phyloP scores from a whole-genome alignment of 306 rosid genomes.

The Sicyos baderoa region DNA sequence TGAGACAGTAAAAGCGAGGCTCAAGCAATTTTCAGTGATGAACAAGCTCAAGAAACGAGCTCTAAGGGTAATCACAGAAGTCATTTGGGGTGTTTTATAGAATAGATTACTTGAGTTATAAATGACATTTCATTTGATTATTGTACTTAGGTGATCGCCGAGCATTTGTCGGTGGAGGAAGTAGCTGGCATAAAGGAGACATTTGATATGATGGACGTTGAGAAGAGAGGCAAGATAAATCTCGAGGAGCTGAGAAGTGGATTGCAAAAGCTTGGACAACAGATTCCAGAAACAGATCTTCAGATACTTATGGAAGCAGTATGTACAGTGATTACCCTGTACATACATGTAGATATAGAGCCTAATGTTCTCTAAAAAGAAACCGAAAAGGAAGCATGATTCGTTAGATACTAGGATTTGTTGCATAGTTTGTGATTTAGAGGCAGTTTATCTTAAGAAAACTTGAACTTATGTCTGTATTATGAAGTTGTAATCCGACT shows the following conservation, averaged over 20 bases:
- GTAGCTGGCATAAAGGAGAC: slow-evolving; percentile 57
- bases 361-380: neutral
- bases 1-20: slow-evolving; percentile 55
- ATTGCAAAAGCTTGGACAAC: slow-evolving; percentile 44
- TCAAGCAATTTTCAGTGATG: slow-evolving; percentile 53
- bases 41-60: slow-evolving; percentile 58
- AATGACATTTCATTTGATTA: slow-evolving; percentile 13
- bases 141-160: slow-evolving; percentile 43
- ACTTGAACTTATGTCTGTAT: neutral
- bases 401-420: neutral
- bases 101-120: neutral
- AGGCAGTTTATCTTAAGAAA: neutral
- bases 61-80: slow-evolving; percentile 33
- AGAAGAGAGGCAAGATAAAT: slow-evolving; percentile 38
- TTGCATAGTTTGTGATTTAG: neutral
- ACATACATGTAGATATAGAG: neutral
- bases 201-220: slow-evolving; percentile 43
- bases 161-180: slow-evolving; percentile 51
- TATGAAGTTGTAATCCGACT: neutral
- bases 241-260: slow-evolving; percentile 43
- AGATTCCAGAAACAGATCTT: slow-evolving; percentile 48
- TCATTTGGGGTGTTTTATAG: slow-evolving; percentile 7
- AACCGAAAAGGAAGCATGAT: neutral
- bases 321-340: slow-evolving; percentile 10
- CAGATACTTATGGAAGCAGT: slow-evolving; percentile 53